Percentiles rank a stretch among this genome's conserved stretches.
Evolutionary conservation across 2,329 filamentous ascomycete species (phyloP).

Genomic region (Talaromyces marneffei): DNA sequence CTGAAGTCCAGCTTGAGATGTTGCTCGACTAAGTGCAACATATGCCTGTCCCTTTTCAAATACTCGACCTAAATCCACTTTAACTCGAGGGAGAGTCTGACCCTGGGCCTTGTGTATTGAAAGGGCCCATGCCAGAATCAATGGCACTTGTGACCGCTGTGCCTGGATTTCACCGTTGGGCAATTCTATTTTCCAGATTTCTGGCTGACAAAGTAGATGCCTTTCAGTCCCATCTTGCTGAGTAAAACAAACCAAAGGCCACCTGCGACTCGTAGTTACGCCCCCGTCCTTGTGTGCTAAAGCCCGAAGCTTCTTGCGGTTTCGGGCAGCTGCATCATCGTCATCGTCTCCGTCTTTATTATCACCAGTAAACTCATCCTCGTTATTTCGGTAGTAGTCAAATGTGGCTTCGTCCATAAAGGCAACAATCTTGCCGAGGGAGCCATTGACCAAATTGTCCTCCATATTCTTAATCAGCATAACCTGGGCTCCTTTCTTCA

Average conservation of each 20-base stretch:
- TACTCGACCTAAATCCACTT: constrained; percentile 83
- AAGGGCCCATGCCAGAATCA: constrained; percentile 93
- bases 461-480: constrained; percentile 99
- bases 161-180: constrained; percentile 92
- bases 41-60: constrained; percentile 99
- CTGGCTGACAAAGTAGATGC: constrained; percentile 73
- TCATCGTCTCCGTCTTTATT: constrained; percentile 42
- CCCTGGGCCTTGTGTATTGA: constrained; percentile 98
- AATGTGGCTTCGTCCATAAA: constrained; percentile 70
- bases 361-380: constrained; percentile 50
- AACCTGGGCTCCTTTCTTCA: constrained; percentile 91
- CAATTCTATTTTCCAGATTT: constrained; percentile 96
- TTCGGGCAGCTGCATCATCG: constrained; percentile 37
- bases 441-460: constrained; percentile 87
- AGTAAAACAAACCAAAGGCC: constrained; percentile 78
- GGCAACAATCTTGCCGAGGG: constrained; percentile 74
- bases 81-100: constrained; percentile 87
- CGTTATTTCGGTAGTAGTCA: constrained; percentile 52
- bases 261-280: constrained; percentile 53
- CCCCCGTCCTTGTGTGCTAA: constrained; percentile 44
- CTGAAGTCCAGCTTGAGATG: constrained; percentile 77
- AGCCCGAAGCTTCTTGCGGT: constrained; percentile 53
- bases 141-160: constrained; percentile 71
- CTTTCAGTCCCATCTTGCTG: constrained; percentile 70
- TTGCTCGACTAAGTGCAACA: constrained; percentile 89